Evolutionary conservation across 768 basidiomycete genomes (phyloP).

Genomic region (Russula olivacea): DNA sequence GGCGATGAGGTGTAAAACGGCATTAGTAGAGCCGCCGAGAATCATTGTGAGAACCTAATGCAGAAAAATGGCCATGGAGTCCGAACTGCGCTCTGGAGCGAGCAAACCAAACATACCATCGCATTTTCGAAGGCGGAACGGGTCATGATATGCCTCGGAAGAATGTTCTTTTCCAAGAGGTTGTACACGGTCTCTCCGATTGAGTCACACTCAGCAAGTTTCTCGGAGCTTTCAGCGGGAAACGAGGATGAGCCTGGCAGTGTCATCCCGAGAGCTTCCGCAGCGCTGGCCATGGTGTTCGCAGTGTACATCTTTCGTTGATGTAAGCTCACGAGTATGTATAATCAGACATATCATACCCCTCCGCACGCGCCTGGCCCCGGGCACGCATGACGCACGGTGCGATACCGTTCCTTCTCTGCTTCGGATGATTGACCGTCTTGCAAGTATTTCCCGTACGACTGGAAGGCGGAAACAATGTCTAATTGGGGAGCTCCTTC

Average conservation of each 20-base stretch:
- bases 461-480: conserved; percentile 95
- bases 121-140: conserved; percentile 96
- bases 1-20: conserved; percentile 93
- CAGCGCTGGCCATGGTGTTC: conserved; percentile 96
- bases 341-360: conserved; percentile 38
- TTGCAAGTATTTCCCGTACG: conserved; percentile 92
- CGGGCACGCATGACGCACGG: conserved; percentile 91
- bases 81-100: neutral
- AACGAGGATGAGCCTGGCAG: conserved; percentile 95
- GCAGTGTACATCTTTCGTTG: conserved; percentile 85
- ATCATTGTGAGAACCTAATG: conserved; percentile 91
- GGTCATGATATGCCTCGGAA: conserved; percentile 96
- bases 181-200: conserved; percentile 81
- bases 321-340: conserved; percentile 11
- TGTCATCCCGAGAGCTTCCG: conserved; percentile 94
- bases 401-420: conserved; percentile 78
- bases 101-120: conserved; percentile 51
- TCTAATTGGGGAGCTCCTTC: conserved; percentile 84
- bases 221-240: conserved; percentile 90
- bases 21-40: conserved; percentile 96
- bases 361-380: conserved; percentile 97
- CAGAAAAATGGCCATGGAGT: neutral
- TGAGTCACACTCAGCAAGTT: conserved; percentile 73
- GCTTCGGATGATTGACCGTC: conserved; percentile 81
- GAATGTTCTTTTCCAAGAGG: conserved; percentile 85